These are phyloP conservation scores for Parastagonospora avenae DNA, from an alignment of 2,329 filamentous ascomycete genomes.

Conservation along the genomic window DNA sequence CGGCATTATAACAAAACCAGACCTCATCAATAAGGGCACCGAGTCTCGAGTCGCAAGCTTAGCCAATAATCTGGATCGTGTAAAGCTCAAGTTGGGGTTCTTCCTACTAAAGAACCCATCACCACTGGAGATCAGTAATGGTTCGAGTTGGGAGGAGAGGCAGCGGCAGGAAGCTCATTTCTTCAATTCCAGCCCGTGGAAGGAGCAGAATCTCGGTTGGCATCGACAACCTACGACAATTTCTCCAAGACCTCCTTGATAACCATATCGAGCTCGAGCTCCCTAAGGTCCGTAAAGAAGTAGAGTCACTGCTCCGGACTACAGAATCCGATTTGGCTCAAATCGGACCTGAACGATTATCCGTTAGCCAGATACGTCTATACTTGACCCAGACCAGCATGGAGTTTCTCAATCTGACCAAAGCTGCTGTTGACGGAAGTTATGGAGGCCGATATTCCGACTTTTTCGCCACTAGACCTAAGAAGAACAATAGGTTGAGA, in stretches of 20 bases:
- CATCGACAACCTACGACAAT: too few relatives aligned
- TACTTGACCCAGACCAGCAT: slow-evolving; percentile 55
- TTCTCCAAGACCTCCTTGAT: too few relatives aligned
- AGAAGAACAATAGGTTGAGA: slow-evolving; percentile 25
- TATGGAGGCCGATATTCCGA: slow-evolving; percentile 48
- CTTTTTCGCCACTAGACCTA: slow-evolving; percentile 55
- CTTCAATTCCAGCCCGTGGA: too few relatives aligned
- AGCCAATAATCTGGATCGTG: slow-evolving; percentile 46
- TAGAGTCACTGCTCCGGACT: too few relatives aligned
- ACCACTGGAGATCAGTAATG: too few relatives aligned
- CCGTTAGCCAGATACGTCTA: slow-evolving; percentile 53
- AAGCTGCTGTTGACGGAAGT: slow-evolving; percentile 54
- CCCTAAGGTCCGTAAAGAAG: too few relatives aligned
- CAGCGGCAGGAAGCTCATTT: too few relatives aligned
- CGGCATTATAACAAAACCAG: slow-evolving; percentile 63
- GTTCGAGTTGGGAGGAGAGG: too few relatives aligned
- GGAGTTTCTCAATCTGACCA: slow-evolving; percentile 51
- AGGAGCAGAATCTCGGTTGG: too few relatives aligned
- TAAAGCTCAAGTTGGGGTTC: slow-evolving; percentile 55
- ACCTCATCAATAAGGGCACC: slow-evolving; percentile 48
- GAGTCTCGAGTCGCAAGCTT: slow-evolving; percentile 48
- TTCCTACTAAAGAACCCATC: slow-evolving; percentile 56
- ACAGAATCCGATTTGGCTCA: slow-evolving; percentile 42
- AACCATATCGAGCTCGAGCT: too few relatives aligned
- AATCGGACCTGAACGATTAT: slow-evolving; percentile 57